Percentiles rank a stretch among this genome's conserved stretches.
These are phyloP conservation scores for Fagopyrum tataricum DNA, from an alignment of 148 eudicot genomes.

Conservation along the genomic window DNA sequence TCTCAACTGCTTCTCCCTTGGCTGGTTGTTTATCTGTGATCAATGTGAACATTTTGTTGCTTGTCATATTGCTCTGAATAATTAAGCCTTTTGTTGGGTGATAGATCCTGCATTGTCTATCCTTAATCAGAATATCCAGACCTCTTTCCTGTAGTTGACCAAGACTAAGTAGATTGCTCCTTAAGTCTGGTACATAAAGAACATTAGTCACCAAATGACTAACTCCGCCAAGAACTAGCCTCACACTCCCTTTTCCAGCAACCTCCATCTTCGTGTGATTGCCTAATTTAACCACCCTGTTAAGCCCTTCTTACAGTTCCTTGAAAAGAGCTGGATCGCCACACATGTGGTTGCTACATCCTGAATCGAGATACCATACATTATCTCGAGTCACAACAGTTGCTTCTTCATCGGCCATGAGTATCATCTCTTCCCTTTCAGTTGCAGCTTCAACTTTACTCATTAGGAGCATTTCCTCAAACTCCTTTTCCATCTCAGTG, in stretches of 20 bases:
- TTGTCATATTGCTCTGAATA: constrained; percentile 14
- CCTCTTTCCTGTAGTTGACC: no score
- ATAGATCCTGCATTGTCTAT: no score
- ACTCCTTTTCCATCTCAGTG: constrained; percentile 17
- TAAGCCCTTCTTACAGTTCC: constrained; percentile 15
- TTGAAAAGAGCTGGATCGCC: constrained; percentile 13
- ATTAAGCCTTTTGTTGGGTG: no score
- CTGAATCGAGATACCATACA: constrained; percentile 19
- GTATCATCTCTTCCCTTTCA: constrained; percentile 1
- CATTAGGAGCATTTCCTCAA: constrained; percentile 19
- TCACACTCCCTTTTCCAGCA: constrained; percentile 19
- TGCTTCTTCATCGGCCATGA: no score
- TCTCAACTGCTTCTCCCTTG: background rate
- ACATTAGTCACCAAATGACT: constrained; percentile 21
- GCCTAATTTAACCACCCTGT: constrained; percentile 15
- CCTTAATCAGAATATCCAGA: no score
- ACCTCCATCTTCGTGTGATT: constrained; percentile 16
- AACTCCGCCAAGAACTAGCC: background rate
- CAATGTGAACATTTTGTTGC: constrained; percentile 16
- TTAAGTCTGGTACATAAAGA: constrained; percentile 17
- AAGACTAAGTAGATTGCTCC: constrained; percentile 17
- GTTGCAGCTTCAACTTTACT: background rate
- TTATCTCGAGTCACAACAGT: no score
- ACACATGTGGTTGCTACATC: no score
- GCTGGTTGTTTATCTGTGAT: background rate